Conservation (phyloP, 164 flowering plant genomes). For the Taxillus chinensis region DNA sequence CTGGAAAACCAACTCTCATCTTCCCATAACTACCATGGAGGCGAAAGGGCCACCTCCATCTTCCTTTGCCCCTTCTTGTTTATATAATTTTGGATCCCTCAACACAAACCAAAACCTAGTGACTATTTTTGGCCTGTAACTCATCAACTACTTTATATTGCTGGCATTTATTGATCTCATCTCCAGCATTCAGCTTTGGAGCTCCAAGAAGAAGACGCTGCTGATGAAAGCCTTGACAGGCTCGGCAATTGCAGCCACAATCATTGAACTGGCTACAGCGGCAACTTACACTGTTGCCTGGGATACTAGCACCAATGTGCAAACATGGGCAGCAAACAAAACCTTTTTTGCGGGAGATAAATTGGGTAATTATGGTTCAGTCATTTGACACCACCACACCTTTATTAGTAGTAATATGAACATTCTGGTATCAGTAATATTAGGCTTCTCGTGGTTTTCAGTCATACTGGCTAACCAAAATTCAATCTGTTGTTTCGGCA, state of each 20-base stretch:
- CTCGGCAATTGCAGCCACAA: conserved; percentile 27
- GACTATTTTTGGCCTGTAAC: too few species aligned
- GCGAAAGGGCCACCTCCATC: too few species aligned
- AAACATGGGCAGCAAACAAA: conserved; percentile 38
- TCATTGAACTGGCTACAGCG: conserved; percentile 29
- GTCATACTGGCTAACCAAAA: not conserved
- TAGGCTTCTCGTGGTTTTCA: too few species aligned
- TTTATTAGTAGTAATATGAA: too few species aligned
- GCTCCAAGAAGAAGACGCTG: conserved; percentile 9
- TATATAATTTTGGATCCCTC: too few species aligned
- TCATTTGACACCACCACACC: too few species aligned
- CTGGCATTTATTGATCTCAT: not conserved
- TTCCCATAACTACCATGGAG: too few species aligned
- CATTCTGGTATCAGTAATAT: too few species aligned
- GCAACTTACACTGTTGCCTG: conserved; percentile 36
- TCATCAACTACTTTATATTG: too few species aligned
- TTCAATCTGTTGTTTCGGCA: conserved; percentile 13
- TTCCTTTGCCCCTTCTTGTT: too few species aligned
- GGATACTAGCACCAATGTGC: conserved; percentile 33
- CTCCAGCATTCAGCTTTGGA: not conserved
- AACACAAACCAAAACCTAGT: too few species aligned
- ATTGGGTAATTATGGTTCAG: conserved; percentile 24
- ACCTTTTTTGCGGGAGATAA: conserved; percentile 40
- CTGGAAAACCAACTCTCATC: too few species aligned
- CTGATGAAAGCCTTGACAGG: conserved; percentile 11